Conservation (phyloP, 441 rosid species). For the Aleurites moluccanus region DNA sequence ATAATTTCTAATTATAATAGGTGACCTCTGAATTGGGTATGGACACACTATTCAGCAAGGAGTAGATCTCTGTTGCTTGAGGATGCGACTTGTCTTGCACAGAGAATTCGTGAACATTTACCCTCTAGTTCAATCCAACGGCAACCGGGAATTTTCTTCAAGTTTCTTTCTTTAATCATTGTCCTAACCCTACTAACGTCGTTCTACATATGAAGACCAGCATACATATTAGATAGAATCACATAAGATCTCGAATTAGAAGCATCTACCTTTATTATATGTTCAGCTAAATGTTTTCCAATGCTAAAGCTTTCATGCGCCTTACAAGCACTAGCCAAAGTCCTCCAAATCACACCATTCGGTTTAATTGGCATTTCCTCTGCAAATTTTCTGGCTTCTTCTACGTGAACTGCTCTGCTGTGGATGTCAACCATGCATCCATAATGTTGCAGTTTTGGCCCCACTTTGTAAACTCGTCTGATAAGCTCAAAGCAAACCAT, state of each 20-base stretch:
- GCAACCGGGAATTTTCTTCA: constrained; percentile 49
- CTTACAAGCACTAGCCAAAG: constrained; percentile 64
- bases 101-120: constrained; percentile 57
- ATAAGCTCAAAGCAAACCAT: constrained; percentile 48
- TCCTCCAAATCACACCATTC: constrained; percentile 68
- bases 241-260: constrained; percentile 56
- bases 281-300: constrained; percentile 55
- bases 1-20: constrained; percentile 20
- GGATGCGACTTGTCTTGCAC: constrained; percentile 51
- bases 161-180: constrained; percentile 44
- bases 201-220: constrained; percentile 54
- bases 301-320: constrained; percentile 39
- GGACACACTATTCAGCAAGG: constrained; percentile 35
- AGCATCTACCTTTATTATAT: constrained; percentile 50
- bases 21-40: constrained; percentile 21
- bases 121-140: constrained; percentile 71
- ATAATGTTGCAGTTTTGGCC: constrained; percentile 62
- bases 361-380: constrained; percentile 60
- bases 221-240: constrained; percentile 59
- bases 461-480: constrained; percentile 43
- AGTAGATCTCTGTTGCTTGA: constrained; percentile 41
- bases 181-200: constrained; percentile 51
- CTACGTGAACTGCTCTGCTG: constrained; percentile 52
- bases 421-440: constrained; percentile 61
- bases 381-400: constrained; percentile 49